These are phyloP conservation scores for Vitis hybrid DNA, from an alignment of 177 flowering plant species.

Conservation along the genomic window DNA sequence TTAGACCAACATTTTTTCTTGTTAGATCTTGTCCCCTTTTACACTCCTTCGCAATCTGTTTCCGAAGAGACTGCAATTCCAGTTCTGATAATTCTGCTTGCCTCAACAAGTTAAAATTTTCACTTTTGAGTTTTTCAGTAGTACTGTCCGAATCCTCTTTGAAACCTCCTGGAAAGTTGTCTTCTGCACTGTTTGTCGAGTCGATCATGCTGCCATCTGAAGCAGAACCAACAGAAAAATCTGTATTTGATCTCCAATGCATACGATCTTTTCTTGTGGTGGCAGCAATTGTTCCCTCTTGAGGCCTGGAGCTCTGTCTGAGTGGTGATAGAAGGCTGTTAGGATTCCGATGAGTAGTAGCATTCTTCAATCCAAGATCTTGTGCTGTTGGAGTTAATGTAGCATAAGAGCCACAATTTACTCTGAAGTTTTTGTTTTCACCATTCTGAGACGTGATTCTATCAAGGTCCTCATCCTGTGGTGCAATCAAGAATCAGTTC, in stretches of 20 bases:
- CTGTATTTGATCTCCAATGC: constrained; percentile 29
- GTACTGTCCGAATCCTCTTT: constrained; percentile 21
- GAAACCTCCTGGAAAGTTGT: constrained; percentile 20
- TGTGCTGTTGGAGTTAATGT: constrained; percentile 1
- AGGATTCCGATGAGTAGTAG: neutral
- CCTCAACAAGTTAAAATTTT: constrained; percentile 23
- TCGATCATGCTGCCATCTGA: constrained; percentile 39
- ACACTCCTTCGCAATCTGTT: constrained; percentile 38
- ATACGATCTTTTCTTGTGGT: constrained; percentile 6
- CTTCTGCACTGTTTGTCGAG: constrained; percentile 32
- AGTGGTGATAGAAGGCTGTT: constrained; percentile 6
- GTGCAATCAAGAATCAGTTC: neutral
- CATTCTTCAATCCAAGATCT: neutral
- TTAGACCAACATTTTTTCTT: constrained; percentile 24
- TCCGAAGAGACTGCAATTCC: constrained; percentile 43
- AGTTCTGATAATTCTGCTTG: constrained; percentile 37
- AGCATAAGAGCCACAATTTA: neutral
- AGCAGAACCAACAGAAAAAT: constrained; percentile 35
- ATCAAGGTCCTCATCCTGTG: constrained; percentile 17
- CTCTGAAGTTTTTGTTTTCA: constrained; percentile 1
- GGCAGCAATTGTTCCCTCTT: constrained; percentile 10
- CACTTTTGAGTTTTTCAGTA: constrained; percentile 28
- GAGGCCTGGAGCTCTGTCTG: constrained; percentile 22
- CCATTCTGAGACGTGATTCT: neutral
- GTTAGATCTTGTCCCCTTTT: constrained; percentile 35